Conservation (phyloP, 192 early-diverging fungal genomes). For the Rhizophagus clarus region DNA sequence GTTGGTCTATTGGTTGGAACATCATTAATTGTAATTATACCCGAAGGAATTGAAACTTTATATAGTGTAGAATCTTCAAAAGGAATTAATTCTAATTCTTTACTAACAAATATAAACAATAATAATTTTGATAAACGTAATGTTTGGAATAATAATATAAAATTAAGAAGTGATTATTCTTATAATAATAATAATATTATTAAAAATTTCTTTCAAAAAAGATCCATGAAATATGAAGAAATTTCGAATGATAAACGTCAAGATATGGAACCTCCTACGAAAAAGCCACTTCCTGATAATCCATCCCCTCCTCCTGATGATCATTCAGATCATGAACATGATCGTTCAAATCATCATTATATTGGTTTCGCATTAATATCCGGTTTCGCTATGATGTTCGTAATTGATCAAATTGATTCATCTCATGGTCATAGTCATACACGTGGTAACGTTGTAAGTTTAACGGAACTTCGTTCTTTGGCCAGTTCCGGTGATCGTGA, state of each 20-base stretch:
- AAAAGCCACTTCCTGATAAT: neutral
- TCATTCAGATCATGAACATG: conserved; percentile 18
- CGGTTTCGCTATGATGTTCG: conserved; percentile 89
- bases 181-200: conserved; percentile 8
- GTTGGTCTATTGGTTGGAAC: conserved; percentile 92
- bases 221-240: neutral
- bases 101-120: neutral
- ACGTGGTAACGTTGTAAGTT: neutral
- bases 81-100: neutral
- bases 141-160: conserved; percentile 4
- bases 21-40: conserved; percentile 89
- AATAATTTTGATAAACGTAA: conserved; percentile 21
- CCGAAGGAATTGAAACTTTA: conserved; percentile 93
- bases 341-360: conserved; percentile 52
- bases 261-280: neutral
- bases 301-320: neutral
- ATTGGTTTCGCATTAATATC: conserved; percentile 79
- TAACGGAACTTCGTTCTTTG: conserved; percentile 20
- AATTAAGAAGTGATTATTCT: conserved; percentile 12
- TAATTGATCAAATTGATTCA: conserved; percentile 75
- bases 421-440: conserved; percentile 42
- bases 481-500: neutral
- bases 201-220: neutral
- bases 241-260: neutral
- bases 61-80: conserved; percentile 38